These are phyloP conservation scores for Tetradesmus lagerheimii DNA, from an alignment of 139 green algal genomes.

Conservation along the genomic window DNA sequence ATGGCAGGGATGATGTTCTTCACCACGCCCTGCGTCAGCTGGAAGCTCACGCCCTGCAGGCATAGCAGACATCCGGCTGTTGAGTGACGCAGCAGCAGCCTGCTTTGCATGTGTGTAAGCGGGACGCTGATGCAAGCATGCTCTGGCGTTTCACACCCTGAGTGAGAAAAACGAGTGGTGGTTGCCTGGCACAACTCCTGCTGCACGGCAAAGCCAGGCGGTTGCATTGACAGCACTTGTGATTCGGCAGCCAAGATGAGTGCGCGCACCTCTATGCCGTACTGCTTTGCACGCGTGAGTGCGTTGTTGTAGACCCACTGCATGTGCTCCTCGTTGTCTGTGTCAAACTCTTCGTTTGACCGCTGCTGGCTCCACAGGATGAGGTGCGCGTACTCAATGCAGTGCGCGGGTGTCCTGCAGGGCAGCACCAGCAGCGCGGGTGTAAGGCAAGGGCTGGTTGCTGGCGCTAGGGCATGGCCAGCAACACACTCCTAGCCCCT, in stretches of 20 bases:
- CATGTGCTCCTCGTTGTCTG: slow-evolving; percentile 97
- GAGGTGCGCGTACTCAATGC: slow-evolving; percentile 98
- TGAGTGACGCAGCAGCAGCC: not conserved
- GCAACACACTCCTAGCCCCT: not conserved
- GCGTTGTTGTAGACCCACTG: slow-evolving; percentile 93
- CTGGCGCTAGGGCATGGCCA: not conserved
- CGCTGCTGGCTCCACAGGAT: slow-evolving; percentile 93
- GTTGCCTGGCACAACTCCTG: too few species aligned
- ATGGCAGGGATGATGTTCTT: slow-evolving; percentile 99
- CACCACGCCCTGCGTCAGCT: slow-evolving; percentile 94
- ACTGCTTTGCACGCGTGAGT: slow-evolving; percentile 79
- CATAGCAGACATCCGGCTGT: not conserved
- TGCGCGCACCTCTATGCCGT: slow-evolving; percentile 87
- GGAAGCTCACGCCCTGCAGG: slow-evolving; percentile 85
- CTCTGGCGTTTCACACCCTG: too few species aligned
- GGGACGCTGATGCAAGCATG: not conserved
- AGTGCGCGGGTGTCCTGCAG: slow-evolving; percentile 92
- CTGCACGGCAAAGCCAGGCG: not conserved
- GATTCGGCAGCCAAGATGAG: not conserved
- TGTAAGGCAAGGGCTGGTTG: not conserved
- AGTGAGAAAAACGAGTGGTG: too few species aligned
- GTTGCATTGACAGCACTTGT: too few species aligned
- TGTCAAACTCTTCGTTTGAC: slow-evolving; percentile 91
- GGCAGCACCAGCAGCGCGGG: not conserved
- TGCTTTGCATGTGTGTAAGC: not conserved